Evolutionary conservation across 2,329 filamentous ascomycete genomes (phyloP), one percentile per base, ranked within the genome.

Genomic region (Rhinocladiella mackenziei): DNA sequence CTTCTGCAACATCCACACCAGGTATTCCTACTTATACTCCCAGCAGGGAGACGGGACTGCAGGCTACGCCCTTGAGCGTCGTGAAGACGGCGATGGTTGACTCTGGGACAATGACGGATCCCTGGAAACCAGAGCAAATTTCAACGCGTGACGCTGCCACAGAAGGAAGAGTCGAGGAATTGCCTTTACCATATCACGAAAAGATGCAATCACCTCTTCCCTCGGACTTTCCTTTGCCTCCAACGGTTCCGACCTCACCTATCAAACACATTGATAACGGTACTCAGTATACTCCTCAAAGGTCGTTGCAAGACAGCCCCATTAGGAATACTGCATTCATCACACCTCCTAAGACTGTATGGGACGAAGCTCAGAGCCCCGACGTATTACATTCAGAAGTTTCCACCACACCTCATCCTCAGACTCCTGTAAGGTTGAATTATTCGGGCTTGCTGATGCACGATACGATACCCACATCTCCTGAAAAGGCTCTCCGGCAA

Each of bases 41-140:
- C 9, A 51, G 40, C 28, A 50, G 43, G 37, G 39, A 36, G 18
- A 28, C 43, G n/a, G 33, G 34, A 14, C 14, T 41, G 13, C 36
- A 47, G 29, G 23, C 40, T 15, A 29, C 34, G 15, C 33, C 45
- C 15, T 33, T 39, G 13, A 50, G 56, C 53, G 26, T 63, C 44
- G 46, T 52, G 15, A 56, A 48, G 44, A 55, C 68, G 5, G 50
- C 60, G 18, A 81, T 80, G 76, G 73, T 81, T 22, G 78, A 82
- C 59, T 74, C 75, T 38, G 71, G 71, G 31, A 74, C 75, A 52
- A 83, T 82, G 78, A 83, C 79, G 5, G 79, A 83, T 38, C 69
- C 75, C 17, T 77, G 73, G 73, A 64, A 69, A 45, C 68, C 68
- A 19, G 60, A 65, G 39, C 49, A 9, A 25, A 14, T 41, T 34